Evolutionary conservation across 768 basidiomycete genomes (phyloP), one percentile per base, ranked within the genome.

Genomic region (Tricholoma saponaceum): DNA sequence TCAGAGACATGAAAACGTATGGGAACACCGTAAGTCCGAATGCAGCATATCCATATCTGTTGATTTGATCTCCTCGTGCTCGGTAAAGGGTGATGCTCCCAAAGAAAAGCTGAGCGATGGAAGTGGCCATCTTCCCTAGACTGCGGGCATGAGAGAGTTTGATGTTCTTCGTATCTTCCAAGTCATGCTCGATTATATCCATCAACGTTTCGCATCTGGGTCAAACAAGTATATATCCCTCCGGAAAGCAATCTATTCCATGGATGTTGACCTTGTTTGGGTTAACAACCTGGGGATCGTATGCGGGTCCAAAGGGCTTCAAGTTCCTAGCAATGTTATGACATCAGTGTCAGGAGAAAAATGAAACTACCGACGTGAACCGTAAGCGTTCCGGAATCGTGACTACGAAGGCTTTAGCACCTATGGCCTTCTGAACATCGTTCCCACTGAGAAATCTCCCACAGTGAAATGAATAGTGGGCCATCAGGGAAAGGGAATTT

Each of bases 21-120:
- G 51, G 51, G 51, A 52, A 52, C n/a, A 52, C 51, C 1, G 51
- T 32, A 20, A 52, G 51, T 35, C 51, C 51, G 8, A 33, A 52
- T 20, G 51, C 30, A 16, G 51, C 51, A 52, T 52, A 52, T 7
- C 51, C 51, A 20, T 52, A 52, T 32, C n/a, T 23, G 18, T 28
- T n/a, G 16, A 52, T 13, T 52, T 52, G 28, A 20, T 30, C 14
- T 22, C 51, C 51, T n/a, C 51, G 26, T 52, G 51, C 26, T n/a
- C 22, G 51, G 26, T 52, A 52, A 14, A 52, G 30, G 6, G 51
- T 33, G 1, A 52, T 32, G 30, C 30, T 5, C 49, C 25, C 13
- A 50, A 50, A 52, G 43, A 22, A 44, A 22, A 52, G 28, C 51
- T 52, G 51, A 35, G 16, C 51, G 9, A 52, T 9, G 30, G 51